Percentiles rank a stretch among this genome's conserved stretches.
Conservation (phyloP, 164 flowering plant genomes). For the Vitis vinifera region ASM3070453v1 NC_081809.1:26374501-26375000, state of each 20-base stretch:
- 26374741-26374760: conserved; percentile 47
- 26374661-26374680: conserved; percentile 31
- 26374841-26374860: too few relatives aligned
- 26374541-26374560: conserved; percentile 25
- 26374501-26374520: too few relatives aligned
- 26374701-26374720: conserved; percentile 34
- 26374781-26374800: conserved; percentile 15
- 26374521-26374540: conserved; percentile 12
- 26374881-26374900: too few relatives aligned
- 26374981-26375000: too few relatives aligned
- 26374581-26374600: conserved; percentile 19
- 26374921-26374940: too few relatives aligned
- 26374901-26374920: too few relatives aligned
- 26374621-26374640: conserved; percentile 19
- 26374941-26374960: too few relatives aligned
- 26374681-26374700: conserved; percentile 15
- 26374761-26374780: conserved; percentile 27
- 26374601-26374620: conserved; percentile 40
- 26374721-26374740: conserved; percentile 44
- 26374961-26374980: too few relatives aligned
- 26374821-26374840: too few relatives aligned
- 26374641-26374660: conserved; percentile 32
- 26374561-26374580: conserved; percentile 30
- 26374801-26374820: too few relatives aligned
- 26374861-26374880: too few relatives aligned